Evolutionary conservation across 108 stramenopile species (phyloP).

Genomic region (Conticribra guillardii): DNA sequence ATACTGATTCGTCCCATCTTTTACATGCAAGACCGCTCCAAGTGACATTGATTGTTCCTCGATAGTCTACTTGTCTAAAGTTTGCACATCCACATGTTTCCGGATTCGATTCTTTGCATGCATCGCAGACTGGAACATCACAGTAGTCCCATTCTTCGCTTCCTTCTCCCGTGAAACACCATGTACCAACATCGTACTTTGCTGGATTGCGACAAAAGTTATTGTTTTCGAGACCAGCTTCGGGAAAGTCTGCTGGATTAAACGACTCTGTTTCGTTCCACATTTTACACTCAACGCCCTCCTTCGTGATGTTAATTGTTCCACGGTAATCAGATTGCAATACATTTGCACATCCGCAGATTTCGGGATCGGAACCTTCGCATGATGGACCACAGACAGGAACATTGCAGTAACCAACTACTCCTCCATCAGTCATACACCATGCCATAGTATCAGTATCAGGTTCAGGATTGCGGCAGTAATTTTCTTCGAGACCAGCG

Average conservation of each 20-base stretch:
- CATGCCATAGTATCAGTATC: not conserved
- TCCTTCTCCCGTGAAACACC: not conserved
- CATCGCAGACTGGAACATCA: not conserved
- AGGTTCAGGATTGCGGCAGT: not conserved
- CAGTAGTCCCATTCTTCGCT: too few relatives aligned
- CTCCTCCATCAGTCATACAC: not conserved
- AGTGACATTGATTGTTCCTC: conserved; percentile 14
- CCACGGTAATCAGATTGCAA: conserved; percentile 10
- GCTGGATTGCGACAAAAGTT: not conserved
- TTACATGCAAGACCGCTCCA: conserved; percentile 4
- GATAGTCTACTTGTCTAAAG: not conserved
- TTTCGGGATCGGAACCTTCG: conserved; percentile 4
- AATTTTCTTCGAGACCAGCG: not conserved
- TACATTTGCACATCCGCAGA: not conserved
- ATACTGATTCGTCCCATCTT: conserved; percentile 2
- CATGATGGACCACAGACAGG: not conserved
- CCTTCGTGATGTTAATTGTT: conserved; percentile 5
- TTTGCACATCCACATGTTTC: conserved; percentile 13
- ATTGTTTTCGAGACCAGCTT: not conserved
- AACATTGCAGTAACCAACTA: not conserved
- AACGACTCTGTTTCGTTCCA: not conserved
- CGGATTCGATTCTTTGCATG: conserved; percentile 1
- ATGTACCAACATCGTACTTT: not conserved
- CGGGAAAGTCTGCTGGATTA: not conserved
- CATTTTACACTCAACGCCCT: not conserved